phyloP scores from a whole-genome alignment of 257 asterid genomes.

The Penstemon barbatus region DNA sequence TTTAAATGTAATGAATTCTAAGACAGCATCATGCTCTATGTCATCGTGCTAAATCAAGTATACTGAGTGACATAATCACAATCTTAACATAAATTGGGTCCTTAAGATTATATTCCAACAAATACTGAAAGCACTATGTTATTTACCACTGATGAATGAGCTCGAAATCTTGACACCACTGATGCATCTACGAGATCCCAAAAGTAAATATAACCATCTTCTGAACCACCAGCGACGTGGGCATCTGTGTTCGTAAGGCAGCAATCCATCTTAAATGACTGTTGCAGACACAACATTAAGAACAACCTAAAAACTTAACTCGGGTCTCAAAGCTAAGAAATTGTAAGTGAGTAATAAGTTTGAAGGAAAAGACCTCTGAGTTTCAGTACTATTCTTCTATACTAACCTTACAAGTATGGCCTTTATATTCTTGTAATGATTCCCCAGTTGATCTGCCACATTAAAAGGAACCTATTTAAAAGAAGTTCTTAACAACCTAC shows the following conservation, averaged over 20 bases:
- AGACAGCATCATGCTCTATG: slow-evolving; percentile 1
- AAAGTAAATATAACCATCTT: slow-evolving; percentile 81
- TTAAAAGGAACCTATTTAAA: slow-evolving; percentile 18
- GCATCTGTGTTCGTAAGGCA: slow-evolving; percentile 92
- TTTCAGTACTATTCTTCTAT: neutral
- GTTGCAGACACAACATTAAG: slow-evolving; percentile 22
- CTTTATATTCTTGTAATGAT: slow-evolving; percentile 87
- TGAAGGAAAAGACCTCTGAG: slow-evolving; percentile 10
- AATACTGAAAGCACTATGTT: neutral
- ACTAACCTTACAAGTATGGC: slow-evolving; percentile 92
- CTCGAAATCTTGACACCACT: slow-evolving; percentile 65
- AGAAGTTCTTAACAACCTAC: neutral
- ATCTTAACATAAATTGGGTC: neutral
- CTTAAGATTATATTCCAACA: neutral
- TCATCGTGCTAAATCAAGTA: neutral
- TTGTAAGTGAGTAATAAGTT: slow-evolving; percentile 4
- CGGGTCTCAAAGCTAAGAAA: neutral
- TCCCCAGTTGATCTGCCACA: slow-evolving; percentile 75
- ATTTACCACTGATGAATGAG: slow-evolving; percentile 89
- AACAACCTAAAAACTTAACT: slow-evolving; percentile 10
- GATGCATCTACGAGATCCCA: slow-evolving; percentile 98
- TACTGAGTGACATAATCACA: neutral
- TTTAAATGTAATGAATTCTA: neutral
- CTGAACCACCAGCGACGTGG: slow-evolving; percentile 90
- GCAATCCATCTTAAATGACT: slow-evolving; percentile 95